Conservation (phyloP, 805 yeast species). For the Candida golubevii region DNA sequence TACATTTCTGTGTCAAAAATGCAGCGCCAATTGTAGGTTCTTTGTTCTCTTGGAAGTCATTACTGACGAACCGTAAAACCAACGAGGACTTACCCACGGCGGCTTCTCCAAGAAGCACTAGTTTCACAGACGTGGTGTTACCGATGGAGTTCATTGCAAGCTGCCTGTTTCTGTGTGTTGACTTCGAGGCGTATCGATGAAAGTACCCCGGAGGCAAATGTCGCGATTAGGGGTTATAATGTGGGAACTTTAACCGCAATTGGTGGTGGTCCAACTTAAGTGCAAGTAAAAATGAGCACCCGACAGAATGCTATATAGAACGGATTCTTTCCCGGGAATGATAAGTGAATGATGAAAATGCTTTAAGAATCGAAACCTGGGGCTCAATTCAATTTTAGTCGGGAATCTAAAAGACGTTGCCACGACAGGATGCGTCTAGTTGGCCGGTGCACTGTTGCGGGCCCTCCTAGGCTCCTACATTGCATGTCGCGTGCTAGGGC, state of each 20-base stretch:
- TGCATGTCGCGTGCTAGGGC: no score
- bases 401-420: no score
- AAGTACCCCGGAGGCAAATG: neutral
- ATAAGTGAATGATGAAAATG: no score
- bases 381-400: neutral
- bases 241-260: neutral
- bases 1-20: conserved; percentile 64
- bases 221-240: neutral
- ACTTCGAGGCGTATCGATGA: neutral
- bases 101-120: conserved; percentile 75
- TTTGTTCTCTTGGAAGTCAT: conserved; percentile 65
- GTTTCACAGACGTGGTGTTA: conserved; percentile 40
- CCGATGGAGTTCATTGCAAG: conserved; percentile 5
- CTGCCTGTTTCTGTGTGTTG: no score
- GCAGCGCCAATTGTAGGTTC: conserved; percentile 88
- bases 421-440: no score
- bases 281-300: no score
- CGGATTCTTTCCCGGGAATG: neutral
- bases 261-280: no score
- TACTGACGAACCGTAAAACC: conserved; percentile 67
- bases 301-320: no score
- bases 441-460: no score
- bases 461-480: no score
- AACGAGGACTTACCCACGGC: conserved; percentile 78
- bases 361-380: neutral